Evolutionary conservation across 331 rosid species (phyloP), one percentile per base, ranked within the genome.

Genomic region (Pyrus hybrid): DNA sequence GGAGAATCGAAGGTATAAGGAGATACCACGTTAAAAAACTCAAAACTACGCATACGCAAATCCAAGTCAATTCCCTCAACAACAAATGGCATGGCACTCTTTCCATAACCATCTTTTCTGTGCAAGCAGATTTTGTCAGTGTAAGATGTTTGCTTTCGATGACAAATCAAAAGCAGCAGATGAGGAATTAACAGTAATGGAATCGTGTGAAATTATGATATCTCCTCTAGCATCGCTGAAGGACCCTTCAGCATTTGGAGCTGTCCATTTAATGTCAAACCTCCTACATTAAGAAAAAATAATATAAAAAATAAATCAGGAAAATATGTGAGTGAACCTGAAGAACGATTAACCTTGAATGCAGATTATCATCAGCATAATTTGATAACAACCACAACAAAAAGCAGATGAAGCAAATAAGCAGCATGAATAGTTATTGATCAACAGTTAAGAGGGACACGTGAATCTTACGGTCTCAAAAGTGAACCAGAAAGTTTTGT

Each of bases 161-260:
- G 41, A 67, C 85, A 94, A 85, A 67, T 92, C 99, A 79, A 94
- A 89, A 72, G 96, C 97, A 81, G 86, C 80, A 53, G 99, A 92
- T 76, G 99, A 85, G 76, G 96, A 94, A 84, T 74, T 83, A 77
- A 92, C 82, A 43, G 71, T 77, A 49, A 91, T 63, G 65, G 80
- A 87, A 79, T 94, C 91, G 20, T 88, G 92, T 9, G 96, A 87
- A 70, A 94, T 85, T 78, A 90, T 77, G 83, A 94, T 86, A 79
- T 92, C 93, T 89, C 99, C 99, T 74, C 97, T 90, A 80, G 96
- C 97, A 85, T 90, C 93, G 30, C 85, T 82, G 20, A 94, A 89
- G 57, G 99, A 87, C 67, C 97, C 97, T 83, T 90, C 97, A 11
- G 96, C 96, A 68, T 80, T 82, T 68, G 91, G 89, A 63, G 97